A percentile compares a stretch with the other conserved stretches of the same genome.
Evolutionary conservation across 192 early-diverging fungal species (phyloP).

Genomic region (Podila clonocystis): DNA sequence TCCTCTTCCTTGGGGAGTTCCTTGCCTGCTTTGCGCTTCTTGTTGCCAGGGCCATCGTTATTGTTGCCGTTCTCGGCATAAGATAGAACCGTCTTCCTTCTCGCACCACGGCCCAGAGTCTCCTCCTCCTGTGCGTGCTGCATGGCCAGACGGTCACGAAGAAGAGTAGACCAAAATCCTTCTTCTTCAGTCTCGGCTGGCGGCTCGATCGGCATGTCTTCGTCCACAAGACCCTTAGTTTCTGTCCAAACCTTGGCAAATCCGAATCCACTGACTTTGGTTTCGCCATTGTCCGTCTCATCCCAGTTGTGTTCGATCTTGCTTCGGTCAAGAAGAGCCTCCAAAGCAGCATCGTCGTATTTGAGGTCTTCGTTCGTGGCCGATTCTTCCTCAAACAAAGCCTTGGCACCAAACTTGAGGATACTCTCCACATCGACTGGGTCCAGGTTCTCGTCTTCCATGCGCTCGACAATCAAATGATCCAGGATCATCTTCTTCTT

Average conservation of each 20-base stretch:
- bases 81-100: slow-evolving; percentile 46
- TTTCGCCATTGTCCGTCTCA: slow-evolving; percentile 46
- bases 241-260: slow-evolving; percentile 77
- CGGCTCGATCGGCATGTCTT: slow-evolving; percentile 42
- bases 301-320: slow-evolving; percentile 50
- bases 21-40: slow-evolving; percentile 48
- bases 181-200: slow-evolving; percentile 40
- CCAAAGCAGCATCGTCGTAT: slow-evolving; percentile 68
- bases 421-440: slow-evolving; percentile 68
- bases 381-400: slow-evolving; percentile 71
- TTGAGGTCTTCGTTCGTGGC: slow-evolving; percentile 55
- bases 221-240: slow-evolving; percentile 52
- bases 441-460: slow-evolving; percentile 68
- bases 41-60: slow-evolving; percentile 28
- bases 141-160: slow-evolving; percentile 41
- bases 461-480: slow-evolving; percentile 78
- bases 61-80: slow-evolving; percentile 50
- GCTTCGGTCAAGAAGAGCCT: slow-evolving; percentile 67
- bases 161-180: slow-evolving; percentile 47
- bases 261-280: slow-evolving; percentile 57
- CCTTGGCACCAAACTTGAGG: slow-evolving; percentile 74
- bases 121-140: slow-evolving; percentile 42
- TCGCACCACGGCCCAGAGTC: slow-evolving; percentile 35
- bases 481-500: slow-evolving; percentile 81
- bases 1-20: slow-evolving; percentile 34